These are phyloP conservation scores for Fusarium nygamai DNA, from an alignment of 2,329 filamentous ascomycete species.

Conservation along the genomic window DNA sequence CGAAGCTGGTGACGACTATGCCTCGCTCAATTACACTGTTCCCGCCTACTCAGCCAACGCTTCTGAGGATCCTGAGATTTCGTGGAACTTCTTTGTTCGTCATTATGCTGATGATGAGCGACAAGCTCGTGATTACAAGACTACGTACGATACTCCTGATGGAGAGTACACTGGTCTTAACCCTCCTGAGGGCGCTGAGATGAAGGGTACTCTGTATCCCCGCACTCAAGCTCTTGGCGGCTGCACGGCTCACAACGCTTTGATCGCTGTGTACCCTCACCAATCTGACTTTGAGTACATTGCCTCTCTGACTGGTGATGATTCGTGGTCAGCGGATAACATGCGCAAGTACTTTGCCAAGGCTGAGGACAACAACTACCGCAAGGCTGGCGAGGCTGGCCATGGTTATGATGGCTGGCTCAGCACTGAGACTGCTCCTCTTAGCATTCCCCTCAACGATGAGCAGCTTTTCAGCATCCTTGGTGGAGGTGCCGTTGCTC, in stretches of 20 bases:
- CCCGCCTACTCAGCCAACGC: constrained; percentile 63
- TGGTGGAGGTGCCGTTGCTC: constrained; percentile 18
- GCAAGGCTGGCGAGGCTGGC: constrained; percentile 12
- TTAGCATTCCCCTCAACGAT: constrained; percentile 28
- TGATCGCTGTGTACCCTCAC: constrained; percentile 68
- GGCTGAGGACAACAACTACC: constrained; percentile 65
- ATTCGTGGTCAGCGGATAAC: constrained; percentile 65
- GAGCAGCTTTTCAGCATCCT: constrained; percentile 29
- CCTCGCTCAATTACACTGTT: constrained; percentile 60
- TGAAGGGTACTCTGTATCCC: constrained; percentile 58
- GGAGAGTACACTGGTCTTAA: constrained; percentile 60
- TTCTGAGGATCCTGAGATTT: constrained; percentile 64
- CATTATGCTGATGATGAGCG: constrained; percentile 66
- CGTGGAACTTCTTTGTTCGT: constrained; percentile 72
- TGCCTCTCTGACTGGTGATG: constrained; percentile 66
- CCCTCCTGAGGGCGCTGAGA: constrained; percentile 52
- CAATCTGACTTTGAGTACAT: constrained; percentile 69
- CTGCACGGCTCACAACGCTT: constrained; percentile 68
- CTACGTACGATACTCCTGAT: constrained; percentile 62
- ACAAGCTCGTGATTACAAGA: constrained; percentile 67
- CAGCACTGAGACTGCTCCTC: constrained; percentile 30
- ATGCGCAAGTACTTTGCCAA: constrained; percentile 69
- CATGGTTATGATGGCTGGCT: constrained; percentile 41
- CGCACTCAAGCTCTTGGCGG: constrained; percentile 59
- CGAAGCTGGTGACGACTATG: constrained; percentile 70